A percentile compares a stretch with the other conserved stretches of the same genome.
Conservation (phyloP, 1,139 yeast species). For the Kurtzmaniella quercitrusa region DNA sequence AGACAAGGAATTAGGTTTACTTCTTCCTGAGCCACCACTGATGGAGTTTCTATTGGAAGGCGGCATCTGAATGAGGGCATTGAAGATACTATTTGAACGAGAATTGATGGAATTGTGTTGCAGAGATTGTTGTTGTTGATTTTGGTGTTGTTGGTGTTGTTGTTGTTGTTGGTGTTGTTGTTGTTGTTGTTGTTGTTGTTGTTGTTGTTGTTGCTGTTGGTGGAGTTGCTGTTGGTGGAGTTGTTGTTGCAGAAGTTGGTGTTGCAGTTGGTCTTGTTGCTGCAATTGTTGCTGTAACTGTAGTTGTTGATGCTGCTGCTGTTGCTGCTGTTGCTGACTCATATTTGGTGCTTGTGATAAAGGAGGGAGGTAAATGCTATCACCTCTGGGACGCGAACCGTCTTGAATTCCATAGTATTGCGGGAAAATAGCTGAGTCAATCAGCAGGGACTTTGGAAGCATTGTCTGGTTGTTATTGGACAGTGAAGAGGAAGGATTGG, state of each 20-base stretch:
- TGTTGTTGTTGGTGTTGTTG: background rate
- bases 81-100: conserved; percentile 41
- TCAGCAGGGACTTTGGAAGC: conserved; percentile 8
- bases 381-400: conserved; percentile 22
- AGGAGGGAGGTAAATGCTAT: conserved; percentile 31
- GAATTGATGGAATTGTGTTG: conserved; percentile 14
- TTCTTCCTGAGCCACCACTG: conserved; percentile 20
- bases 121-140: conserved; percentile 2
- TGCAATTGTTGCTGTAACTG: conserved; percentile 15
- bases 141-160: conserved; percentile 2
- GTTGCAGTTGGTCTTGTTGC: conserved; percentile 5
- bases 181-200: background rate
- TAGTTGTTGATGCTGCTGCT: conserved; percentile 9
- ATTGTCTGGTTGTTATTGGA: background rate
- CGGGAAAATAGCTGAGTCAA: conserved; percentile 10
- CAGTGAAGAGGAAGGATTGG: background rate
- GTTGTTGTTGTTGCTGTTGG: conserved; percentile 33
- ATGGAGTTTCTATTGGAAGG: conserved; percentile 30
- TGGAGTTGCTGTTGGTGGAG: conserved; percentile 26
- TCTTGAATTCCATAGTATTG: conserved; percentile 10
- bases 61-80: conserved; percentile 39
- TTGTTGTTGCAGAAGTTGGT: no score
- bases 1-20: conserved; percentile 9
- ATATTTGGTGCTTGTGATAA: conserved; percentile 15
- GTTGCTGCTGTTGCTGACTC: conserved; percentile 8